Conservation (phyloP, 2,329 filamentous ascomycete species). For the Alternaria ethzedia region DNA sequence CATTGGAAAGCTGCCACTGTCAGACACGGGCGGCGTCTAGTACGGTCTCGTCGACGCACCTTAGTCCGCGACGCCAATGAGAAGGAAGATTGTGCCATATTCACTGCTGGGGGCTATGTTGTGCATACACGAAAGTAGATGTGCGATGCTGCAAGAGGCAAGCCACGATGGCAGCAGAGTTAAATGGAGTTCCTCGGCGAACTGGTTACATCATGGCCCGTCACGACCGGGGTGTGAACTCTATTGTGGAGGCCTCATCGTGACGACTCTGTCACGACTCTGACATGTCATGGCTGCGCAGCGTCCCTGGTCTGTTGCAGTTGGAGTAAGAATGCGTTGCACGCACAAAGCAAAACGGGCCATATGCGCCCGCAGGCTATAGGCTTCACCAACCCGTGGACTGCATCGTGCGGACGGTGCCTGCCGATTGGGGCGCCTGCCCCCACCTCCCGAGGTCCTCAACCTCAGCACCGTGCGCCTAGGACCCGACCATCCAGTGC, state of each 20-base stretch:
- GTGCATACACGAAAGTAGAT: conserved; percentile 22
- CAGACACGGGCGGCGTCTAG: conserved; percentile 16
- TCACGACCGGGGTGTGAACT: conserved; percentile 9
- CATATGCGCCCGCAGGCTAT: neutral
- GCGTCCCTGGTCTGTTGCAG: conserved; percentile 18
- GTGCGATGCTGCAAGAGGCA: conserved; percentile 32
- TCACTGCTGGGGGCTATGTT: conserved; percentile 13
- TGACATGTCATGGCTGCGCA: conserved; percentile 14
- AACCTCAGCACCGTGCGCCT: conserved; percentile 1
- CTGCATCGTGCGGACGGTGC: conserved; percentile 6
- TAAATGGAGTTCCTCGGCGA: conserved; percentile 36
- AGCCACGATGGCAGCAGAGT: conserved; percentile 25
- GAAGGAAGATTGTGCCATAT: conserved; percentile 45
- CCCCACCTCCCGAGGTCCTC: neutral
- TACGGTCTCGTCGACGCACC: conserved; percentile 26
- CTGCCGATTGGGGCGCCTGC: conserved; percentile 18
- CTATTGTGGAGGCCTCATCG: conserved; percentile 12
- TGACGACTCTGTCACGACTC: neutral
- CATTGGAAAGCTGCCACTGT: conserved; percentile 59
- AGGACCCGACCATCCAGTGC: neutral
- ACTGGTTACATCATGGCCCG: conserved; percentile 34
- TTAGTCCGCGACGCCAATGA: conserved; percentile 54
- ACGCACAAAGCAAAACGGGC: conserved; percentile 22
- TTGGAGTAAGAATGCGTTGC: conserved; percentile 15
- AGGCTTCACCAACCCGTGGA: neutral